Evolutionary conservation across 2,329 filamentous ascomycete species (phyloP).

Genomic region (Blastomyces gilchristii): DNA sequence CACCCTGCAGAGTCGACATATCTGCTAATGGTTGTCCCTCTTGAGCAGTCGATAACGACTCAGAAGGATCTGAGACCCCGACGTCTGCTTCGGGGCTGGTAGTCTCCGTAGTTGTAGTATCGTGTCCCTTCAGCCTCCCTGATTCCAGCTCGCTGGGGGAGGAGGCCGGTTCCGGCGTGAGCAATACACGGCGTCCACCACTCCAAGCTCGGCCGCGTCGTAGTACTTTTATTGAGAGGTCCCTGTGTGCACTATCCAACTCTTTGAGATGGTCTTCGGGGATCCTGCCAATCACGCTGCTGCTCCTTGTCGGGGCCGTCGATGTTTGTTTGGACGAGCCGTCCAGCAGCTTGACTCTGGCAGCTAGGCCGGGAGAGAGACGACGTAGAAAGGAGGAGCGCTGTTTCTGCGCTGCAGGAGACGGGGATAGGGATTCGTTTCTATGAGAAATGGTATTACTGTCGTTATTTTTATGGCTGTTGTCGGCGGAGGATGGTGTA

Average conservation of each 20-base stretch:
- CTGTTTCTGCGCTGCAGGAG: constrained; percentile 19
- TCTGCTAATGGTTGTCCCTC: not conserved
- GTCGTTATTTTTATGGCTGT: constrained; percentile 2
- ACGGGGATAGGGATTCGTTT: constrained; percentile 16
- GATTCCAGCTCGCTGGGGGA: constrained; percentile 10
- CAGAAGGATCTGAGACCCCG: not conserved
- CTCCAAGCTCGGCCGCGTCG: constrained; percentile 31
- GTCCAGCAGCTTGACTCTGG: constrained; percentile 35
- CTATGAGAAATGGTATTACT: not conserved
- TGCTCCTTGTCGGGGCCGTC: constrained; percentile 17
- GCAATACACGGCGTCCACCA: constrained; percentile 11
- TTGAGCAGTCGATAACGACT: not conserved
- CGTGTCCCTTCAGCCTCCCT: constrained; percentile 1
- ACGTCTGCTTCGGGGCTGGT: constrained; percentile 2
- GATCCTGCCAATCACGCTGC: constrained; percentile 30
- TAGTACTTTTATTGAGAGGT: constrained; percentile 31
- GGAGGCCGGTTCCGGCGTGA: constrained; percentile 10
- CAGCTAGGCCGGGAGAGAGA: constrained; percentile 34
- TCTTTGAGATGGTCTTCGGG: constrained; percentile 33
- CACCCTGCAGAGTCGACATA: constrained; percentile 12
- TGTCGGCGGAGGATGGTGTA: not conserved
- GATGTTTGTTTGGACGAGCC: constrained; percentile 21
- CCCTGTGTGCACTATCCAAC: constrained; percentile 31
- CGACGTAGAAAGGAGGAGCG: constrained; percentile 33
- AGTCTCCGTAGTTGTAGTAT: not conserved